Percentiles rank a stretch among this genome's conserved stretches.
phyloP scores from a whole-genome alignment of 352 stramenopile species.

The Phytophthora hibernalis region DNA sequence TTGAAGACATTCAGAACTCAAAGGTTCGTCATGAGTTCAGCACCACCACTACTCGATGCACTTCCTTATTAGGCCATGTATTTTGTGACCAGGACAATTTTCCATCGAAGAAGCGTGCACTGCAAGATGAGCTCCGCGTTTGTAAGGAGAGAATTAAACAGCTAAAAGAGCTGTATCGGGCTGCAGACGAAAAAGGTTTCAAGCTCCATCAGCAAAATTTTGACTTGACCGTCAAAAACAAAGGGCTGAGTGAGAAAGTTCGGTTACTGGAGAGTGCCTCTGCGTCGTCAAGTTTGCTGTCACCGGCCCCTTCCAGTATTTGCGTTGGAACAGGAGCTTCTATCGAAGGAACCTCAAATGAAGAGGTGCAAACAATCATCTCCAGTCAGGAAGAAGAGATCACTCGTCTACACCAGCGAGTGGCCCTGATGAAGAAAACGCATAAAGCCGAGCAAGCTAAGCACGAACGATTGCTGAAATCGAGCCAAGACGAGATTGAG shows the following conservation, averaged over 20 bases:
- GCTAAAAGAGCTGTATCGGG: constrained; percentile 59
- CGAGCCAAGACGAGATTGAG: constrained; percentile 57
- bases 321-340: neutral
- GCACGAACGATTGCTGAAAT: constrained; percentile 51
- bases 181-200: constrained; percentile 52
- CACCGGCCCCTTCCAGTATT: constrained; percentile 1
- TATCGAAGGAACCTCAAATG: constrained; percentile 10
- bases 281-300: constrained; percentile 12
- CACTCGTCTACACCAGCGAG: constrained; percentile 63
- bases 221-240: constrained; percentile 64
- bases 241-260: constrained; percentile 57
- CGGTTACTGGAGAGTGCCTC: constrained; percentile 43
- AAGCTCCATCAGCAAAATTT: constrained; percentile 66
- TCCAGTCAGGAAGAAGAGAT: constrained; percentile 73
- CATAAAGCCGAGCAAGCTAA: constrained; percentile 60
- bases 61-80: neutral
- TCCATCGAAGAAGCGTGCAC: constrained; percentile 49
- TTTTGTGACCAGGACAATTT: constrained; percentile 49
- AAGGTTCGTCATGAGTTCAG: constrained; percentile 33
- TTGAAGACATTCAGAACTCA: constrained; percentile 69
- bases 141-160: constrained; percentile 68
- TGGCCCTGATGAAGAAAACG: constrained; percentile 69
- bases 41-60: neutral
- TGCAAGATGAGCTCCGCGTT: constrained; percentile 71
- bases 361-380: constrained; percentile 56